phyloP scores from a whole-genome alignment of 164 flowering plant genomes.

The Macadamia integrifolia region DNA sequence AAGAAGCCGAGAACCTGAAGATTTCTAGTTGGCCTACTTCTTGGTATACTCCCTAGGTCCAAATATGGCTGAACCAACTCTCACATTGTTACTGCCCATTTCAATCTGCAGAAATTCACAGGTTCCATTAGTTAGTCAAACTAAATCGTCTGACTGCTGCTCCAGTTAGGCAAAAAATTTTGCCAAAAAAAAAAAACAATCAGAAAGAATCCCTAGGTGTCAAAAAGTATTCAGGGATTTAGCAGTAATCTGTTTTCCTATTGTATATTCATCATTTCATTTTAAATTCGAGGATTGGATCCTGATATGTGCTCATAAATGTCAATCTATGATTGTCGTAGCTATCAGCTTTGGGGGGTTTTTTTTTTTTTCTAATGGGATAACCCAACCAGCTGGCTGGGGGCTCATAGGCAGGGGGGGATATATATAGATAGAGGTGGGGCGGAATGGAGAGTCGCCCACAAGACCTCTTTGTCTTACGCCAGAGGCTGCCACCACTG shows the following conservation, averaged over 20 bases:
- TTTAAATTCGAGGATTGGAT: not conserved
- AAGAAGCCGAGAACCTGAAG: too few relatives aligned
- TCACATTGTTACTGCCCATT: slow-evolving; percentile 73
- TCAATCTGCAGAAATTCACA: slow-evolving; percentile 46
- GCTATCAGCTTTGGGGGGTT: too few relatives aligned
- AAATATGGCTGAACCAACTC: slow-evolving; percentile 73
- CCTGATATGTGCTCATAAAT: not conserved
- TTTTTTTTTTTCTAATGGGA: too few relatives aligned
- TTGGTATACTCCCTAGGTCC: slow-evolving; percentile 67
- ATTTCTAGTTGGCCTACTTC: slow-evolving; percentile 19
- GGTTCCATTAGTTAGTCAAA: not conserved
- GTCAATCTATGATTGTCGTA: not conserved
- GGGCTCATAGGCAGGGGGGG: too few relatives aligned
- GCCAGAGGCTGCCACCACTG: too few relatives aligned
- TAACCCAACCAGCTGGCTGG: too few relatives aligned
- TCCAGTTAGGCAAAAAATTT: not conserved
- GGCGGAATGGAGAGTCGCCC: too few relatives aligned
- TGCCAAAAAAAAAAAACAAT: not conserved
- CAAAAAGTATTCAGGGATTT: not conserved
- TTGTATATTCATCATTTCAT: not conserved
- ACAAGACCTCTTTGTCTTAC: too few relatives aligned
- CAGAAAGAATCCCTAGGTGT: not conserved
- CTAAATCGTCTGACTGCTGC: not conserved
- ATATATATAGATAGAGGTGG: too few relatives aligned
- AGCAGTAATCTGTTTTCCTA: not conserved